Percentiles rank a stretch among this genome's conserved stretches.
Conservation (phyloP, 257 asterid genomes). For the Hygrophila difformis region DNA sequence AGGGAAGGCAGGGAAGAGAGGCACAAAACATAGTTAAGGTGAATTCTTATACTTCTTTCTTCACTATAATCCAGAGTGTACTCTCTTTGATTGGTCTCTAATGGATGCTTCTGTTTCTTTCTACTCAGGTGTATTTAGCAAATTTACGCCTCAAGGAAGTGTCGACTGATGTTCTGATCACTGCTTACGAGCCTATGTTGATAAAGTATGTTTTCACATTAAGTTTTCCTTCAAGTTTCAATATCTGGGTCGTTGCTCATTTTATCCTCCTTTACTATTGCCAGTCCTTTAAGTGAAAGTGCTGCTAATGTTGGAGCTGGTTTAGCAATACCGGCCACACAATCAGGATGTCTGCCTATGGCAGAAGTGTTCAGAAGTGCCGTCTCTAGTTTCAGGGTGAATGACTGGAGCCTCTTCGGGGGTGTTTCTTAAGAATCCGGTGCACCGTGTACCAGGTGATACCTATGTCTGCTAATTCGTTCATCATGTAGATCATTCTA, state of each 20-base stretch:
- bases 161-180: slow-evolving; percentile 63
- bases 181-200: slow-evolving; percentile 75
- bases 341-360: slow-evolving; percentile 70
- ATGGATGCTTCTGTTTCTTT: slow-evolving; percentile 4
- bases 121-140: slow-evolving; percentile 87
- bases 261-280: slow-evolving; percentile 13
- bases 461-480: too few species aligned
- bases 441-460: too few species aligned
- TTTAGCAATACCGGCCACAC: slow-evolving; percentile 56
- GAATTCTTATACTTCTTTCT: slow-evolving; percentile 9
- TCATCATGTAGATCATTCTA: too few species aligned
- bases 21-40: slow-evolving; percentile 81
- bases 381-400: slow-evolving; percentile 66
- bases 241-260: not conserved
- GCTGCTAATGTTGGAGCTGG: slow-evolving; percentile 78
- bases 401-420: slow-evolving; percentile 74
- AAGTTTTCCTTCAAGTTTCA: not conserved
- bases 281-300: slow-evolving; percentile 78
- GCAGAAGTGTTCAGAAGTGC: slow-evolving; percentile 63
- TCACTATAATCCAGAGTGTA: not conserved
- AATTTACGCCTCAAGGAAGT: slow-evolving; percentile 90
- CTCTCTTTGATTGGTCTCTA: slow-evolving; percentile 6
- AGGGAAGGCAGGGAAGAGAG: slow-evolving; percentile 95
- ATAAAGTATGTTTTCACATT: slow-evolving; percentile 52
- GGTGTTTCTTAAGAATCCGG: slow-evolving; percentile 23